These are phyloP conservation scores for Oxyria digyna DNA, from an alignment of 148 eudicot species.

Conservation along the genomic window DNA sequence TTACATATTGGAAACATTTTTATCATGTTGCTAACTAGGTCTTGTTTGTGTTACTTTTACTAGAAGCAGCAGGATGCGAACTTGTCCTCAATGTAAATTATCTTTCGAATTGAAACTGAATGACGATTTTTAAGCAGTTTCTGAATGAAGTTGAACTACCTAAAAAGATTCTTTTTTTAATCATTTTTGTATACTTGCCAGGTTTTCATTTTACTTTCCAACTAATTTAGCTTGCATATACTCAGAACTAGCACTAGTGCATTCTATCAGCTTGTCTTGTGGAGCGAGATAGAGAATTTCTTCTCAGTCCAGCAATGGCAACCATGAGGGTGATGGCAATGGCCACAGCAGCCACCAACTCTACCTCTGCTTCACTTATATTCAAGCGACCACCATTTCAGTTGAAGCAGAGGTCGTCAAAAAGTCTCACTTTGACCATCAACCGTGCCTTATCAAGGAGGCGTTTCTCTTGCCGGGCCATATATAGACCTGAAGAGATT, in stretches of 20 bases:
- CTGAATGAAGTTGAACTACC: neutral
- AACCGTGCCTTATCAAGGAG: conserved; percentile 24
- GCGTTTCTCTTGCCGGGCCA: conserved; percentile 47
- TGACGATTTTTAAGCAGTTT: neutral
- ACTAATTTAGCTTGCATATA: neutral
- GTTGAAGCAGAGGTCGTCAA: conserved; percentile 13
- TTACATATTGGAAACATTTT: neutral
- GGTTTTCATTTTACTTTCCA: neutral
- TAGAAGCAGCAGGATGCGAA: neutral
- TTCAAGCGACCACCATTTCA: conserved; percentile 27
- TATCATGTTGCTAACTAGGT: neutral
- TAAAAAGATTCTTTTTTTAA: neutral
- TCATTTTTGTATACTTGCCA: conserved; percentile 1
- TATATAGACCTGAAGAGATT: conserved; percentile 39
- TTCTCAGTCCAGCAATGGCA: conserved; percentile 5
- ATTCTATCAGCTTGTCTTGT: neutral
- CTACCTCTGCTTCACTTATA: conserved; percentile 31
- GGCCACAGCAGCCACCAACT: conserved; percentile 4
- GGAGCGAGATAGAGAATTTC: conserved; percentile 3
- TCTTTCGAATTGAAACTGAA: neutral
- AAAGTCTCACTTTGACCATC: conserved; percentile 21
- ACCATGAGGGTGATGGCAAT: conserved; percentile 22
- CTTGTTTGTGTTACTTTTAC: neutral
- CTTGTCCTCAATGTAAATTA: neutral
- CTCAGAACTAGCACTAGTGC: neutral